These are phyloP conservation scores for Pinus taeda DNA, from an alignment of 75 land plant species.

Conservation along the genomic window DNA sequence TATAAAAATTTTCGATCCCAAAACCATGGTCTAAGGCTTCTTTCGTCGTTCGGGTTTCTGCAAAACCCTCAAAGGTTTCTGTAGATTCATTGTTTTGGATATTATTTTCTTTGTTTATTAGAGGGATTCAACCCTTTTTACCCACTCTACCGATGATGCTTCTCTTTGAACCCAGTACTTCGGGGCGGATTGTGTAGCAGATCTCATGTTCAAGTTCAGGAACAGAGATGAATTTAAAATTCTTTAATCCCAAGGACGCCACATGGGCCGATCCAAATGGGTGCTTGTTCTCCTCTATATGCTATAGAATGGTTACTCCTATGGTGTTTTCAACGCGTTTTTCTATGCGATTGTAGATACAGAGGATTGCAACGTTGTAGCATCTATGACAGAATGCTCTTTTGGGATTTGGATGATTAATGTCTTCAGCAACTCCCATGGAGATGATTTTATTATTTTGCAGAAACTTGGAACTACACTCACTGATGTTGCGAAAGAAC, in stretches of 20 bases:
- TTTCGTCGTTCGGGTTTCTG: not conserved
- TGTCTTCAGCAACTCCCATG: not conserved
- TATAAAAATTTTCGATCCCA: slow-evolving; percentile 26
- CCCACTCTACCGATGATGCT: slow-evolving; percentile 21
- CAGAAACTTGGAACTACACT: no score
- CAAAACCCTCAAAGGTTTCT: not conserved
- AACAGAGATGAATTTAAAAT: slow-evolving; percentile 46
- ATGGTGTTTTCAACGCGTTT: slow-evolving; percentile 40
- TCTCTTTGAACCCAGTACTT: slow-evolving; percentile 29
- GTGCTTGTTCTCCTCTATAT: slow-evolving; percentile 71
- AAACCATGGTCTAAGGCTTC: slow-evolving; percentile 30
- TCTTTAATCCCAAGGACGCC: slow-evolving; percentile 67
- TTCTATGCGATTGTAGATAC: slow-evolving; percentile 65
- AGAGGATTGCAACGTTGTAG: slow-evolving; percentile 50
- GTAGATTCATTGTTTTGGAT: not conserved
- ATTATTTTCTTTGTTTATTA: not conserved
- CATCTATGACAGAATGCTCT: slow-evolving; percentile 64
- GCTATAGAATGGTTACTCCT: slow-evolving; percentile 74
- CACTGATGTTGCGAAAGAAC: no score
- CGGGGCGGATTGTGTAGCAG: slow-evolving; percentile 30
- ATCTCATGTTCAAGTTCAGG: slow-evolving; percentile 46
- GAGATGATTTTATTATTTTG: no score
- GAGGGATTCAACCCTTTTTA: slow-evolving; percentile 2
- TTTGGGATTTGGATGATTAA: not conserved
- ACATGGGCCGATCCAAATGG: slow-evolving; percentile 75